Conservation (phyloP, 1,284 basidiomycete species). For the Phlebopus sp. region DNA sequence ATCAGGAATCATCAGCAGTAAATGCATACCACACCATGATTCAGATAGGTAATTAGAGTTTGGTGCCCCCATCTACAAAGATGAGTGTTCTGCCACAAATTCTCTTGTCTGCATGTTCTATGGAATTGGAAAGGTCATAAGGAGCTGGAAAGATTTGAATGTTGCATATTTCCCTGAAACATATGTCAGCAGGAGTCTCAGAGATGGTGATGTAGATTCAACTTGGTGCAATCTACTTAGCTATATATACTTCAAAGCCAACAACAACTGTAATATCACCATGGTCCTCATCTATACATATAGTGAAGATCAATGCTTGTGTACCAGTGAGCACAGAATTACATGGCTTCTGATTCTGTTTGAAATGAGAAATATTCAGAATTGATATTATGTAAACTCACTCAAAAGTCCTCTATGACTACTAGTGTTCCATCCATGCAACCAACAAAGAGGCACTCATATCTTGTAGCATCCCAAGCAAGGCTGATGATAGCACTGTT, state of each 20-base stretch:
- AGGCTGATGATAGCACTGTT: no score
- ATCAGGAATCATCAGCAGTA: no score
- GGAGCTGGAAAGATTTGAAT: slow-evolving; percentile 4
- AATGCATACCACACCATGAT: slow-evolving; percentile 6
- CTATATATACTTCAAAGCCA: slow-evolving; percentile 5
- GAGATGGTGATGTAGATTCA: no score
- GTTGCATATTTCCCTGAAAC: background rate
- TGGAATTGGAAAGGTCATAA: background rate
- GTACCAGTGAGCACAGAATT: slow-evolving; percentile 5
- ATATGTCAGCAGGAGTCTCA: background rate
- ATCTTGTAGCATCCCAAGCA: no score
- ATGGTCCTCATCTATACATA: background rate
- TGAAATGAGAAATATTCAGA: no score
- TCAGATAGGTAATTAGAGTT: slow-evolving; percentile 5
- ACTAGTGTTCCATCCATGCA: no score
- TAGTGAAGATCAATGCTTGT: slow-evolving; percentile 1
- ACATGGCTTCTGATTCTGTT: slow-evolving; percentile 1
- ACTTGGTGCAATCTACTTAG: slow-evolving; percentile 2
- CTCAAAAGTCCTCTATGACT: no score
- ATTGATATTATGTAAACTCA: no score
- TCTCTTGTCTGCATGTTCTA: background rate
- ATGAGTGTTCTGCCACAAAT: background rate
- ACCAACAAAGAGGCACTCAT: no score
- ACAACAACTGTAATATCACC: slow-evolving; percentile 1
- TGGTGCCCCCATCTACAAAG: background rate